Evolutionary conservation across 176 grass and related monocot species (phyloP).

Genomic region (Lolium multiflorum): DNA sequence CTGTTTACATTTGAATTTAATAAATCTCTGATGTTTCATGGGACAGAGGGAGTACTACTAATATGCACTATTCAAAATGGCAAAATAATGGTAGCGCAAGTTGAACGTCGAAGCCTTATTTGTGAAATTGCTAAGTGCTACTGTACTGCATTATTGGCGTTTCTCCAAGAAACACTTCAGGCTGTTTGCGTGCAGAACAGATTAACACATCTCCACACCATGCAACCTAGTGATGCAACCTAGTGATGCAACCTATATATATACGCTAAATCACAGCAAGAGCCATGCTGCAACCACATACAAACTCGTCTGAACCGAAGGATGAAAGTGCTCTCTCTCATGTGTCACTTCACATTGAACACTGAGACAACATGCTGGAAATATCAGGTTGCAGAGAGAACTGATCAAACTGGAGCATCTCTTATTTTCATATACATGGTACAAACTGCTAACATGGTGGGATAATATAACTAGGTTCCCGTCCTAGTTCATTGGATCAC

Average conservation of each 20-base stretch:
- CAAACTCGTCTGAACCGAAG: background rate
- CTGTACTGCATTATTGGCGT: background rate
- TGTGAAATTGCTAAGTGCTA: background rate
- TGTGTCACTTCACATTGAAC: background rate
- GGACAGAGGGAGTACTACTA: too few relatives aligned
- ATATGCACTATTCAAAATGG: background rate
- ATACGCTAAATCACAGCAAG: background rate
- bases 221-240: too few relatives aligned
- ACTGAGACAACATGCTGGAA: background rate
- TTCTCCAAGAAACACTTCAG: background rate
- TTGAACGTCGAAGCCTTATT: background rate
- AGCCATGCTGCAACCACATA: background rate
- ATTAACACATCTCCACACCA: background rate
- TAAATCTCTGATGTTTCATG: too few relatives aligned
- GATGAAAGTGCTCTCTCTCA: background rate
- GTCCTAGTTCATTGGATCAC: background rate
- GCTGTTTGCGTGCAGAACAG: background rate
- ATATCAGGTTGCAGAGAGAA: background rate
- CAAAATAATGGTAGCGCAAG: background rate
- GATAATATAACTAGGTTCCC: slow-evolving; percentile 7
- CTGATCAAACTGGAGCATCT: background rate
- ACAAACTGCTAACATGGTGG: background rate
- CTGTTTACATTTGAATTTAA: too few relatives aligned
- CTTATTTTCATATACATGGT: slow-evolving; percentile 45
- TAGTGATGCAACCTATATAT: too few relatives aligned